These are phyloP conservation scores for Diaporthe sp. DNA, from an alignment of 2,329 filamentous ascomycete species.

Conservation along the genomic window DNA sequence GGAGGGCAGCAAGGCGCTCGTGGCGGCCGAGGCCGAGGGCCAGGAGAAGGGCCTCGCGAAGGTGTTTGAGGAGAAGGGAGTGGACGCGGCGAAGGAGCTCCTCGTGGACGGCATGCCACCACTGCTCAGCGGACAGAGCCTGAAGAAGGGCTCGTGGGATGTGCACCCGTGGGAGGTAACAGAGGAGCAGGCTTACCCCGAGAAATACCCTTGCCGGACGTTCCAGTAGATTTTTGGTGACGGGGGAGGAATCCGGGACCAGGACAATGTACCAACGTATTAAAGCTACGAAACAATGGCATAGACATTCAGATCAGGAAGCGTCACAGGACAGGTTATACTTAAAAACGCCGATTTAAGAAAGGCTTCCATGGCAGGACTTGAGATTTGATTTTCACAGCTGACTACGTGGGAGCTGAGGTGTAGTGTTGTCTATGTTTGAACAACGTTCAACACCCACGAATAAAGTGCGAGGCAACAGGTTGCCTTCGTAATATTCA, in stretches of 20 bases:
- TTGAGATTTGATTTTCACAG: not conserved
- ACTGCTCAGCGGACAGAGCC: conserved; percentile 79
- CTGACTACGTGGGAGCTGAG: not conserved
- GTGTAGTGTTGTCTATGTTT: not conserved
- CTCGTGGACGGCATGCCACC: conserved; percentile 87
- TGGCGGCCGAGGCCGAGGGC: conserved; percentile 82
- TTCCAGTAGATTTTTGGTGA: conserved; percentile 61
- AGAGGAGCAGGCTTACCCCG: conserved; percentile 78
- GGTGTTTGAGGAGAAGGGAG: conserved; percentile 76
- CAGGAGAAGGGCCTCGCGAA: conserved; percentile 79
- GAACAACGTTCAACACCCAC: not conserved
- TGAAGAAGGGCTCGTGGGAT: conserved; percentile 68
- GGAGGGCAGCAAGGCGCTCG: conserved; percentile 73
- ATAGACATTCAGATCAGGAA: conserved; percentile 31
- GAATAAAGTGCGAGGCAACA: not conserved
- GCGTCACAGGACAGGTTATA: not conserved
- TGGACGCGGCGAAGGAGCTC: conserved; percentile 68
- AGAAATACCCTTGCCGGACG: conserved; percentile 74
- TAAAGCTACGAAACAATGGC: conserved; percentile 9
- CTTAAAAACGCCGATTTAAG: not conserved
- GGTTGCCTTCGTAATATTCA: not conserved
- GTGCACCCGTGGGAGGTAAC: conserved; percentile 78
- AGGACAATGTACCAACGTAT: not conserved
- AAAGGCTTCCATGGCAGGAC: not conserved
- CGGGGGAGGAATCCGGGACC: conserved; percentile 19